Conservation (phyloP, 345 rosid genomes). For the Cardamine chenopodiifolia region DNA sequence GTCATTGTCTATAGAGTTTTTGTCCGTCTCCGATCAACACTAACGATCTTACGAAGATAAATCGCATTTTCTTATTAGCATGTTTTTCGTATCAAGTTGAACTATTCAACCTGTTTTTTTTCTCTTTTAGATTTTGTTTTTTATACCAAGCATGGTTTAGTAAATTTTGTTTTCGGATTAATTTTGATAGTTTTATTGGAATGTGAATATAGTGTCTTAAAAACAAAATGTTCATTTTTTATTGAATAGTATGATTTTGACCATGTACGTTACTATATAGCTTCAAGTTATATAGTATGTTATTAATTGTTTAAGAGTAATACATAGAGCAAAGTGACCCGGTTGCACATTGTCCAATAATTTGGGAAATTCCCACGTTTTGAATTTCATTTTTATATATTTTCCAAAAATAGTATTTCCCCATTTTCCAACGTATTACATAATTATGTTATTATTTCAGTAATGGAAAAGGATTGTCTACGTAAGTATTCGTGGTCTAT, state of each 20-base stretch:
- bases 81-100: slow-evolving; percentile 36
- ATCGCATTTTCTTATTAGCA: slow-evolving; percentile 33
- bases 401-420: slow-evolving; percentile 6
- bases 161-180: background rate
- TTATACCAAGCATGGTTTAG: background rate
- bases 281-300: background rate
- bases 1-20: slow-evolving; percentile 7
- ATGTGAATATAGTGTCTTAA: background rate
- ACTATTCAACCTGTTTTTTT: slow-evolving; percentile 19
- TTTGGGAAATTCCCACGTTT: slow-evolving; percentile 25
- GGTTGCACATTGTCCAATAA: background rate
- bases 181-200: background rate
- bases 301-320: too few relatives aligned
- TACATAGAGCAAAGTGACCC: slow-evolving; percentile 7
- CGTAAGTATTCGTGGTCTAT: background rate
- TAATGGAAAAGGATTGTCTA: slow-evolving; percentile 8
- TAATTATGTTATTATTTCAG: background rate
- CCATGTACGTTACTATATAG: background rate
- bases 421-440: slow-evolving; percentile 4
- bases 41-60: slow-evolving; percentile 6
- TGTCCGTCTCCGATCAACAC: background rate
- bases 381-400: background rate
- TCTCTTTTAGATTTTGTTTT: too few relatives aligned
- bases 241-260: background rate
- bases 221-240: background rate